Conservation (phyloP, 2,329 filamentous ascomycete genomes). For the Apiospora phragmitis region DNA sequence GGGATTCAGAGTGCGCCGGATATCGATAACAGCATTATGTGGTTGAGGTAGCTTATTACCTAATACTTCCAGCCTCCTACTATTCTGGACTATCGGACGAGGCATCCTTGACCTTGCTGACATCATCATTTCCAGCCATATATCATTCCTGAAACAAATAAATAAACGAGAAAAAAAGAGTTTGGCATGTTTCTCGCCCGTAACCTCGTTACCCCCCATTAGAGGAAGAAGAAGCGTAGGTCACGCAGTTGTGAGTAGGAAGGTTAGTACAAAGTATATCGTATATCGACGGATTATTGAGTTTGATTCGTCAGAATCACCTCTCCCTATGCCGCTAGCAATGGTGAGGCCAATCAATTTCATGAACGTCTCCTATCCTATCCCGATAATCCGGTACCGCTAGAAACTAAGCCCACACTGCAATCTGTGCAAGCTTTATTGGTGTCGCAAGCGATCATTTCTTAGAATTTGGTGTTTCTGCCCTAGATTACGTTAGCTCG, state of each 20-base stretch:
- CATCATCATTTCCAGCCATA: background rate
- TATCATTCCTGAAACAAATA: background rate
- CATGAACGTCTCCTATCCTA: background rate
- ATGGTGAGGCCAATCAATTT: constrained; percentile 2
- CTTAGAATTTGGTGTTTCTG: background rate
- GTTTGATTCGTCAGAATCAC: constrained; percentile 12
- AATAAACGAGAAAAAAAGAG: background rate
- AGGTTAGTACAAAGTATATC: background rate
- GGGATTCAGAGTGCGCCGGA: background rate
- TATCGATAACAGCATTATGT: background rate
- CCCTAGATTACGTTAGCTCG: background rate
- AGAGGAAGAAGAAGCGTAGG: background rate
- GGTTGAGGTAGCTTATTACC: background rate
- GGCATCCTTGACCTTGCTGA: background rate
- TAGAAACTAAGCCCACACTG: background rate
- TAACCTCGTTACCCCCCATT: background rate
- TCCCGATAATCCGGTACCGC: constrained; percentile 3
- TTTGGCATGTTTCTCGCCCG: background rate
- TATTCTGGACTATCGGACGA: background rate
- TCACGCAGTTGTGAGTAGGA: background rate
- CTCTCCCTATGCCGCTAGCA: background rate
- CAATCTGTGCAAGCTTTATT: constrained; percentile 9
- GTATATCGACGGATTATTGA: background rate
- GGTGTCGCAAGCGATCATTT: constrained; percentile 7
- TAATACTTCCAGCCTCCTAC: background rate